These are phyloP conservation scores for Senna tora DNA, from an alignment of 306 rosid species.

Conservation along the genomic window DNA sequence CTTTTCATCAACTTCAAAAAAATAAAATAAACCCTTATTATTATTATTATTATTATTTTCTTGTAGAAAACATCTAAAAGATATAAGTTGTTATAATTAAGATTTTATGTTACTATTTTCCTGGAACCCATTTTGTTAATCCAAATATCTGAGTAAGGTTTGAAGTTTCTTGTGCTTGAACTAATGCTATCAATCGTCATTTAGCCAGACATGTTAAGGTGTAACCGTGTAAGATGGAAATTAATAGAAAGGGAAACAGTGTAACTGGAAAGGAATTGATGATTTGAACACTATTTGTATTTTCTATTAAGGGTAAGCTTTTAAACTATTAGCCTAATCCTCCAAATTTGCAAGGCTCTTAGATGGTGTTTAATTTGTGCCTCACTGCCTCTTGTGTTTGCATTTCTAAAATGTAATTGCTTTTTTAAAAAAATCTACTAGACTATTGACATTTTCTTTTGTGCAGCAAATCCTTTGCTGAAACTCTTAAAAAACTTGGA, in stretches of 20 bases:
- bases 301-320: no score
- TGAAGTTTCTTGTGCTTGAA: background rate
- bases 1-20: no score
- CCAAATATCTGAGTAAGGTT: background rate
- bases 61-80: background rate
- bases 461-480: conserved; percentile 75
- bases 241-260: background rate
- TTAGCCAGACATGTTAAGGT: background rate
- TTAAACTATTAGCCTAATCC: no score
- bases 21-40: no score
- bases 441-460: conserved; percentile 34
- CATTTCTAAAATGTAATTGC: no score
- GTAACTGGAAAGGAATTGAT: background rate
- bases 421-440: background rate
- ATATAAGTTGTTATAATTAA: background rate
- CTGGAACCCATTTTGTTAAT: background rate
- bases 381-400: no score
- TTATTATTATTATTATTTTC: no score
- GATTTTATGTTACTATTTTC: background rate
- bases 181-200: background rate
- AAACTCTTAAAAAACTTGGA: conserved; percentile 73
- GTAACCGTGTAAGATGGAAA: background rate
- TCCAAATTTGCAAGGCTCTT: no score
- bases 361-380: no score
- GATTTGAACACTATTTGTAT: background rate